Evolutionary conservation across 2,329 filamentous ascomycete species (phyloP), one percentile per base, ranked within the genome.

Genomic region (Colletotrichum simmondsii): DNA sequence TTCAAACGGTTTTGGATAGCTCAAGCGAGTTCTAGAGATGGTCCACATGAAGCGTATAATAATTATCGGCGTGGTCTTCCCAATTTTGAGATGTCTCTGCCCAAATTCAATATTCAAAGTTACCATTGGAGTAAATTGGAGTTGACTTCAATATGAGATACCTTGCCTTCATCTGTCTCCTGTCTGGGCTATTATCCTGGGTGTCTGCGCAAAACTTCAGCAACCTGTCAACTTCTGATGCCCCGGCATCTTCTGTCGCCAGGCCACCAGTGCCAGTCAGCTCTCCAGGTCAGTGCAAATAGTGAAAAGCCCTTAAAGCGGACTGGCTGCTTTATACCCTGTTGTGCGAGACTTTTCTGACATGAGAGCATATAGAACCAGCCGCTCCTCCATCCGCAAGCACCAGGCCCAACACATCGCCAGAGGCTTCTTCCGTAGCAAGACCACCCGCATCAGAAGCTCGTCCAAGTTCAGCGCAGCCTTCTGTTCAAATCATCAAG

Each of bases 201-300:
- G 59, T 14, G 11, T 54, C n/a, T 49, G 70, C 70, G 4, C 70
- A 72, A 22, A 52, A 56, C 22, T 53, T 32, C 5, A 54, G 61
- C 8, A 7, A 6, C 5, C n/a, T 37, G 5, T n/a, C 49, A 0
- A 4, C 26, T 22, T n/a, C 19, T 12, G 22, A 61, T 10, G 46
- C 30, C 3, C 42, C 65, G 22, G 53, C 24, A 4, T 42, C 49
- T n/a, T n/a, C 32, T 30, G 19, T n/a, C 10, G 19, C 32, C 5
- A 24, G 22, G 10, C 42, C 53, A 19, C 22, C 53, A n/a, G 67
- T n/a, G 19, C 12, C 49, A 6, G 32, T n/a, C 11, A 52, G 11
- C 10, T 56, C 66, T 14, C 35, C 56, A 57, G 62, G 62, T 65
- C 6, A 32, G 54, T 26, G 22, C 22, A 3, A 35, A 35, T 35